Percentiles rank a stretch among this genome's conserved stretches.
These are phyloP conservation scores for Ophiocordyceps robertsii DNA, from an alignment of 2,329 filamentous ascomycete genomes.

Conservation along the genomic window DNA sequence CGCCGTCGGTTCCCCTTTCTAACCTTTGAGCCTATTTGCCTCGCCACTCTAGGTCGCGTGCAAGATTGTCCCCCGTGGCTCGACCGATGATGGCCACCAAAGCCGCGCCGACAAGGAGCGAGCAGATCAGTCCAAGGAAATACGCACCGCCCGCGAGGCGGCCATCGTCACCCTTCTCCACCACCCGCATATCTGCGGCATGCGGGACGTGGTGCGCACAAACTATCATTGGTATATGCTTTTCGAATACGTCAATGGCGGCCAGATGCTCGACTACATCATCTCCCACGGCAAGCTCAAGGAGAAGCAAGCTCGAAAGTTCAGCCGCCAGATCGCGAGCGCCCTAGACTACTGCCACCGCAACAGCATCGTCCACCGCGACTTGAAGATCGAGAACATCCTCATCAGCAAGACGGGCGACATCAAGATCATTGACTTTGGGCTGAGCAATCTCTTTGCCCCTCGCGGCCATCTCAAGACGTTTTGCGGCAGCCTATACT, in stretches of 20 bases:
- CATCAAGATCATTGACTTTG: constrained; percentile 99
- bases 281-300: constrained; percentile 96
- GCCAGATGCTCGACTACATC: constrained; percentile 99
- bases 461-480: constrained; percentile 80
- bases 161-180: constrained; percentile 90
- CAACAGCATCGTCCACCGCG: constrained; percentile 95
- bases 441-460: constrained; percentile 88
- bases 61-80: constrained; percentile 89
- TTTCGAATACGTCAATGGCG: constrained; percentile 96
- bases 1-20: not conserved
- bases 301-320: constrained; percentile 96
- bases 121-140: constrained; percentile 92
- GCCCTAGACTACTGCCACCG: constrained; percentile 94
- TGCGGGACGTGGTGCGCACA: constrained; percentile 89
- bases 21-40: not conserved
- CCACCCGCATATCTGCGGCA: constrained; percentile 90
- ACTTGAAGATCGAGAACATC: constrained; percentile 98
- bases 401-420: constrained; percentile 98
- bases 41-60: constrained; percentile 55
- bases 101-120: constrained; percentile 65
- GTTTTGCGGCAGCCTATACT: constrained; percentile 95
- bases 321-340: constrained; percentile 92
- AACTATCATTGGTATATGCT: constrained; percentile 99
- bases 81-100: constrained; percentile 70
- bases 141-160: constrained; percentile 85